These are phyloP conservation scores for Coemansia sp. DNA, from an alignment of 192 early-diverging fungal species.

Conservation along the genomic window DNA sequence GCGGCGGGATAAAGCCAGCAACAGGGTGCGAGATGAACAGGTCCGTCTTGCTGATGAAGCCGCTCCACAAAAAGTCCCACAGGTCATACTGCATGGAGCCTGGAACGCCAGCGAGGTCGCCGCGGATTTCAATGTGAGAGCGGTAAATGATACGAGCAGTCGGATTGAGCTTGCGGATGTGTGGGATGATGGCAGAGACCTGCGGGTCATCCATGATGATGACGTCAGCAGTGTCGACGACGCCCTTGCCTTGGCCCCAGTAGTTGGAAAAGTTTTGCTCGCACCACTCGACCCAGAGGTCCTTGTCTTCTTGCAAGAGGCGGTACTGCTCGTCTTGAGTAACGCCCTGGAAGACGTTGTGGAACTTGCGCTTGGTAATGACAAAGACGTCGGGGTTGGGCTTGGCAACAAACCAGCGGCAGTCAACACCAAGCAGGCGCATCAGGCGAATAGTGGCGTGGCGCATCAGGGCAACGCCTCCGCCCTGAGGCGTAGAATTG, in stretches of 20 bases:
- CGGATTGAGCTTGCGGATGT: slow-evolving; percentile 72
- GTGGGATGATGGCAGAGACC: slow-evolving; percentile 77
- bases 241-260: slow-evolving; percentile 70
- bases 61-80: slow-evolving; percentile 75
- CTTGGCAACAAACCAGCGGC: slow-evolving; percentile 76
- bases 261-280: slow-evolving; percentile 72
- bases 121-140: slow-evolving; percentile 81
- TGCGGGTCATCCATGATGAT: slow-evolving; percentile 89
- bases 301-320: slow-evolving; percentile 62
- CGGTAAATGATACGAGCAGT: slow-evolving; percentile 74
- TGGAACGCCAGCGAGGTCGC: slow-evolving; percentile 66
- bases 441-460: slow-evolving; percentile 77
- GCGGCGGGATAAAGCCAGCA: slow-evolving; percentile 69
- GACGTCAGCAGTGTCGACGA: slow-evolving; percentile 70
- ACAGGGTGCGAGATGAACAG: slow-evolving; percentile 83
- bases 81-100: slow-evolving; percentile 71
- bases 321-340: slow-evolving; percentile 59
- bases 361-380: slow-evolving; percentile 87
- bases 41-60: slow-evolving; percentile 71
- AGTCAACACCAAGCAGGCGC: slow-evolving; percentile 65
- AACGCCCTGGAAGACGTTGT: slow-evolving; percentile 87
- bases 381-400: slow-evolving; percentile 85
- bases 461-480: slow-evolving; percentile 88
- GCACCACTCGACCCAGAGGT: slow-evolving; percentile 63
- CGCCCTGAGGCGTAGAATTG: slow-evolving; percentile 84